Base-by-base conservation (phyloP, 1,284 basidiomycete genomes). In the Ceratobasidium sp. region DNA sequence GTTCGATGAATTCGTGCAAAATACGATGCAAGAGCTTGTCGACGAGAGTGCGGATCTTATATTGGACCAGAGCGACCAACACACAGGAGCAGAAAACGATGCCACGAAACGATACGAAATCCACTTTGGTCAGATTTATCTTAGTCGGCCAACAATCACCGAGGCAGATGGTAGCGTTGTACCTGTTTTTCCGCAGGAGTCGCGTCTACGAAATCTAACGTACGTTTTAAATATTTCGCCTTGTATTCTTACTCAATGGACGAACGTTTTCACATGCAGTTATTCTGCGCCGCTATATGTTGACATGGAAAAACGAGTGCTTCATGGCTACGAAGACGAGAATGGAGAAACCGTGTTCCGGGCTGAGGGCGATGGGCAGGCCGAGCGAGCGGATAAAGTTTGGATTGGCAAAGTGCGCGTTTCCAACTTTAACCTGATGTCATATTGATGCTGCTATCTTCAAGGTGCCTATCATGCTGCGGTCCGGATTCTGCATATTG, bases 21-120 rank as follows among this genome's bases (percentile, higher is more conserved):
- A 98, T 80, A 98, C 96, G n/a, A 98, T 99, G 93, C 97, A 99
- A 83, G 97, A 99, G 81, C 87, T 99, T 41, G 96, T 99, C 43
- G 97, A 99, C 80, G 98, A 99, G 83, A 95, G 94, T 77, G 85
- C 91, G 41, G 94, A 94, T 78, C 89, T 99, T 79, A 96, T 97
- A 74, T 85, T 99, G 64, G 97, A 99, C 83, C 97, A 99, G 82
- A 92, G 92, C 73, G 92, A 95, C 80, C 97, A 99, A 82, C 95
- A 98, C 81, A 94, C 95, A 2, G 96, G 95, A 18, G 89, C 91
- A 75, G 88, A 90, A 47, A 84, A 88, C 47, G 95, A 95, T 78
- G 87, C 83, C 86, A 84, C 85, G 64, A 85, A 86, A 73, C 93
- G 97, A 75, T 98, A 98, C 82, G 95, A 98, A 84, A 95, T 99